Base-by-base conservation (phyloP, 306 rosid genomes). In the Inga oerstediana region DNA sequence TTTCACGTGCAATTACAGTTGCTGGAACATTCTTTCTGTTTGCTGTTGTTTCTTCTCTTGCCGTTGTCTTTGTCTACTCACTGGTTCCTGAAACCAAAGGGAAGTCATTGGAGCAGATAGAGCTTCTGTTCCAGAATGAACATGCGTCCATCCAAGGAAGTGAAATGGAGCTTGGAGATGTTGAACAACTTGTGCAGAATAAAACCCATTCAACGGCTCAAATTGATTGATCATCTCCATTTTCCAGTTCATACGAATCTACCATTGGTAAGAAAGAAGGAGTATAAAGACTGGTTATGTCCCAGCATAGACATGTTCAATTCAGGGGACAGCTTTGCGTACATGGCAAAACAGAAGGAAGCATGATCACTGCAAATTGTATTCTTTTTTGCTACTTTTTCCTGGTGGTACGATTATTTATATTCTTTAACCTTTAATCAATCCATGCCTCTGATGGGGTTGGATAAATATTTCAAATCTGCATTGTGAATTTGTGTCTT, bases 101-200 rank as follows among this genome's bases (percentile, higher is more conserved):
- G 41, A 94, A 89, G 88, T 89, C 98, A n/a, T 64, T 94, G 86
- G 98, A 94, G 83, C 93, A 94, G 89, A 94, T 94, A 72, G 95
- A 89, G 88, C 10, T 82, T 56, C 62, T 92, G 76, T 92, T 94
- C 85, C 90, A 87, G 81, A 86, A 81, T 56, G 88, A 86, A 43
- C 72, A 20, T n/a, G 89, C 58, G 59, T 80, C 27, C 75, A 71
- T 76, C 78, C 79, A 74, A 70, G 90, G 45, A 54, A 81, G 86
- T 62, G 91, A 88, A 83, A 81, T 85, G 83, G 92, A 91, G 85
- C 88, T 92, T 43, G 93, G 85, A 88, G 97, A 94, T 85, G 93
- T 70, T 37, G 91, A 92, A 81, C 89, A 88, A 51, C 95, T 92
- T 80, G 93, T 94, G 89, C 93, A 87, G 86, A 88, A 77, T 75